phyloP scores from a whole-genome alignment of 2,329 filamentous ascomycete genomes.

The Thielaviopsis musarum region DNA sequence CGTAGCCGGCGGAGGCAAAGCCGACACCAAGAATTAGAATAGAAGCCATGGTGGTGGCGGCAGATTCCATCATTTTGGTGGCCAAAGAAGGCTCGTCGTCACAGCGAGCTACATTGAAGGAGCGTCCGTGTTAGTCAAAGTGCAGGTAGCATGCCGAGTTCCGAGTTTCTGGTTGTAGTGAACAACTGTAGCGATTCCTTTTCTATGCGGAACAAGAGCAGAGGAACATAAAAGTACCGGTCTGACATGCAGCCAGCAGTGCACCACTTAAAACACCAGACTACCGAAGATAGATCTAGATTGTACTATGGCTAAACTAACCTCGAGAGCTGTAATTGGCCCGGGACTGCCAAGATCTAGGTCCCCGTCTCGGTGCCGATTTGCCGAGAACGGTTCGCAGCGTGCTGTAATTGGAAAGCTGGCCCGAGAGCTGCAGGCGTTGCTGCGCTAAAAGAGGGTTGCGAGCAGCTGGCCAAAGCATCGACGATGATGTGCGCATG shows the following conservation, averaged over 20 bases:
- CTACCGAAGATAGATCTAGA: background rate
- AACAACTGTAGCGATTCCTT: background rate
- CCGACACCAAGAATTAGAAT: conserved; percentile 53
- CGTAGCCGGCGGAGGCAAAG: conserved; percentile 51
- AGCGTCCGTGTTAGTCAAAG: background rate
- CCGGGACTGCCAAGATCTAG: background rate
- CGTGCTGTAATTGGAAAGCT: background rate
- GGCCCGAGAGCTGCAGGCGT: background rate
- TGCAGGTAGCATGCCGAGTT: background rate
- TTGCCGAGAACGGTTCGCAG: background rate
- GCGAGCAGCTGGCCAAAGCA: conserved; percentile 1
- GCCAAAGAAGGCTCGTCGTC: conserved; percentile 22
- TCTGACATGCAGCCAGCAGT: background rate
- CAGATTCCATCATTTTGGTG: conserved; percentile 54
- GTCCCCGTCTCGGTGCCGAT: background rate
- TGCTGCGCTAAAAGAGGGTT: background rate
- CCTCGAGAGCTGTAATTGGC: background rate
- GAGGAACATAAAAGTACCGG: background rate
- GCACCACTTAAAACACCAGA: background rate
- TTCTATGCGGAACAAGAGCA: background rate
- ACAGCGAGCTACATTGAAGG: background rate
- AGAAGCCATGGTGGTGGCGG: conserved; percentile 59
- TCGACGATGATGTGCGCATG: background rate
- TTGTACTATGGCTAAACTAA: background rate
- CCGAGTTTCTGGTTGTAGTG: background rate